A percentile compares a stretch with the other conserved stretches of the same genome.
These are phyloP conservation scores for Mycena chlorophos DNA, from an alignment of 768 basidiomycete species.

Conservation along the genomic window DNA sequence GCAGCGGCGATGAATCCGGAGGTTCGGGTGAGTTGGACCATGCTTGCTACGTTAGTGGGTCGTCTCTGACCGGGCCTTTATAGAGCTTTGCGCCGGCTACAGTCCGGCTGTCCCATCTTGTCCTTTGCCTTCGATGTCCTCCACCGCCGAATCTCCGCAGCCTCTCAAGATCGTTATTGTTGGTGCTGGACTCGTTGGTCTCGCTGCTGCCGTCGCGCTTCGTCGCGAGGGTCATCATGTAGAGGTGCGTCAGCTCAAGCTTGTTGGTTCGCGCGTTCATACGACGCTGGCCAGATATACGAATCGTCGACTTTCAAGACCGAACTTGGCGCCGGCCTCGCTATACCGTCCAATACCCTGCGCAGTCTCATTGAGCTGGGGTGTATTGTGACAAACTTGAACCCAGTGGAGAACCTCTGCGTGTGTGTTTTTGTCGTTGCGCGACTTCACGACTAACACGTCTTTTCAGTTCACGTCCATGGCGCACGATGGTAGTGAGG, in stretches of 20 bases:
- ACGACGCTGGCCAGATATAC: conserved; percentile 1
- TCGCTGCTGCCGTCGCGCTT: conserved; percentile 14
- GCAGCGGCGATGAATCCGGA: background rate
- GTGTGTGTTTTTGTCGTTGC: background rate
- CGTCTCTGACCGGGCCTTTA: too few relatives aligned
- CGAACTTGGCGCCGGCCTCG: conserved; percentile 16
- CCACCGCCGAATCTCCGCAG: background rate
- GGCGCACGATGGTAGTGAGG: conserved; percentile 11
- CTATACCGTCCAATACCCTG: conserved; percentile 14
- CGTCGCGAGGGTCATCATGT: conserved; percentile 14
- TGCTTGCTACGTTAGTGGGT: too few relatives aligned
- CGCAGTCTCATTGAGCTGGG: conserved; percentile 12
- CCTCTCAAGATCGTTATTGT: conserved; percentile 6
- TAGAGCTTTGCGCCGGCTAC: background rate
- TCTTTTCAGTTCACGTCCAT: conserved; percentile 15
- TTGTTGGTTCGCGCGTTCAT: background rate
- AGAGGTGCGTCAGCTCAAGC: conserved; percentile 1
- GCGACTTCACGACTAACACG: background rate
- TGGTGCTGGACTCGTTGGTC: conserved; percentile 17
- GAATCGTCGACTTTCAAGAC: conserved; percentile 15
- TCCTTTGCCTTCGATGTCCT: background rate
- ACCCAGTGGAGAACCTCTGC: conserved; percentile 15
- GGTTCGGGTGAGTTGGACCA: conserved; percentile 3
- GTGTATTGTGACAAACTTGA: conserved; percentile 4
- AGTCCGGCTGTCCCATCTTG: background rate